These are phyloP conservation scores for Neurospora tetrasperma DNA, from an alignment of 495 filamentous ascomycete species.

Conservation along the genomic window DNA sequence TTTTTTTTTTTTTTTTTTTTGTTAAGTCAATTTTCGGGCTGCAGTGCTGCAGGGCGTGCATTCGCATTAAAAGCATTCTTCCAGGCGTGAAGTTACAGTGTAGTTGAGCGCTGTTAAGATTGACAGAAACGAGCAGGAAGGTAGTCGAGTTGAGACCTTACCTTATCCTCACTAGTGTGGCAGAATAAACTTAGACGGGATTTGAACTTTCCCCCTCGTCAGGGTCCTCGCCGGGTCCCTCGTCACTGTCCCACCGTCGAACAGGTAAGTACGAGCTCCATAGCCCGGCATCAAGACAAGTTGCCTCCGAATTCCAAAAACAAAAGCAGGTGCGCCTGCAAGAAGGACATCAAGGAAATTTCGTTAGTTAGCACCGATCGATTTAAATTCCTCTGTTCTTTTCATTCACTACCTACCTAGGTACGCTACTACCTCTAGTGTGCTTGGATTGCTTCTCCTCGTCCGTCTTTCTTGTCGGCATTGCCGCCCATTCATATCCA, in stretches of 20 bases:
- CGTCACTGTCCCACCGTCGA: not conserved
- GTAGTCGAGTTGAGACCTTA: not conserved
- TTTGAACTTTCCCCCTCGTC: not conserved
- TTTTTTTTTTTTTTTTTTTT: not conserved
- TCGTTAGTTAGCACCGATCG: not conserved
- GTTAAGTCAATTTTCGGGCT: not conserved
- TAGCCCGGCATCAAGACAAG: not conserved
- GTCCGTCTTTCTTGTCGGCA: not conserved
- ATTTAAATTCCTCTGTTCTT: not conserved
- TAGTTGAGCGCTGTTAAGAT: not conserved
- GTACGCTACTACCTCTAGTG: not conserved
- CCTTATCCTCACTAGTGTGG: not conserved
- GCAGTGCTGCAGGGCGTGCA: not conserved
- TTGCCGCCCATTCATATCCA: not conserved
- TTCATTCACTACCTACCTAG: not conserved
- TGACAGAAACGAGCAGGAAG: not conserved
- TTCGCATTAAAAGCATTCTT: not conserved
- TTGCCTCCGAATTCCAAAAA: not conserved
- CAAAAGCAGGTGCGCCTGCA: not conserved
- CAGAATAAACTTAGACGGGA: not conserved
- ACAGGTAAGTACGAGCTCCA: not conserved
- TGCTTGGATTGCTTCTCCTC: not conserved
- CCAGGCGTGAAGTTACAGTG: not conserved
- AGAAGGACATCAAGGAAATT: not conserved
- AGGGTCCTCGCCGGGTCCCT: not conserved